A percentile compares a stretch with the other conserved stretches of the same genome.
These are phyloP conservation scores for Colletotrichum tanaceti DNA, from an alignment of 2,329 filamentous ascomycete genomes.

Conservation along the genomic window DNA sequence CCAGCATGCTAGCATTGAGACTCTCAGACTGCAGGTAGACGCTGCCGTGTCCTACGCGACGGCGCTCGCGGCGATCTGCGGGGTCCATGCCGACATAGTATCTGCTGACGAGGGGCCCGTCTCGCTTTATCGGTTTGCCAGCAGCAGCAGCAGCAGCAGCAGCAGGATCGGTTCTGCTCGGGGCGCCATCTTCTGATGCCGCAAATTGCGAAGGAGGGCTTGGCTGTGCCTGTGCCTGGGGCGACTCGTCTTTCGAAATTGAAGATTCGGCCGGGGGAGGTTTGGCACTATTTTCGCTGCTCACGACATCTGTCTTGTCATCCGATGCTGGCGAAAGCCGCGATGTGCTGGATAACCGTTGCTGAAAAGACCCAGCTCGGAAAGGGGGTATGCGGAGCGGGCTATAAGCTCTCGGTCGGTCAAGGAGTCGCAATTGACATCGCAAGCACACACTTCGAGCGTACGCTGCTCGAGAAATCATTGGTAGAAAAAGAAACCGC, in stretches of 20 bases:
- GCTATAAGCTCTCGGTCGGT: conserved; percentile 28
- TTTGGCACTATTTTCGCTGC: not conserved
- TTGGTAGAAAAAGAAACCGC: conserved; percentile 42
- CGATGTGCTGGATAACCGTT: conserved; percentile 30
- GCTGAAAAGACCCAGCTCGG: conserved; percentile 18
- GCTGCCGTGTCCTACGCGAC: conserved; percentile 15
- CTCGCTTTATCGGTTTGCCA: not conserved
- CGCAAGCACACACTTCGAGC: conserved; percentile 50
- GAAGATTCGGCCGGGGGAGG: not conserved
- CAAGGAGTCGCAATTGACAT: conserved; percentile 49
- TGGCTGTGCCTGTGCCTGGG: not conserved
- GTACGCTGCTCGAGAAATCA: conserved; percentile 51
- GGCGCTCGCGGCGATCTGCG: conserved; percentile 7
- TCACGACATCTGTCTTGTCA: not conserved
- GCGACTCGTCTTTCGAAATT: not conserved
- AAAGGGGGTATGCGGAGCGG: conserved; percentile 16
- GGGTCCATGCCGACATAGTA: not conserved
- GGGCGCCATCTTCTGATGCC: not conserved
- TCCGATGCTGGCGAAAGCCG: conserved; percentile 17
- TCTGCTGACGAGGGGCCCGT: not conserved
- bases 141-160: not conserved
- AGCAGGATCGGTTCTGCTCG: not conserved
- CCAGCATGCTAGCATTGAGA: conserved; percentile 51
- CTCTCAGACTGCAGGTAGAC: conserved; percentile 31
- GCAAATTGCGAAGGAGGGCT: not conserved